phyloP scores from a whole-genome alignment of 352 stramenopile genomes.

The Phytophthora pisi region DNA sequence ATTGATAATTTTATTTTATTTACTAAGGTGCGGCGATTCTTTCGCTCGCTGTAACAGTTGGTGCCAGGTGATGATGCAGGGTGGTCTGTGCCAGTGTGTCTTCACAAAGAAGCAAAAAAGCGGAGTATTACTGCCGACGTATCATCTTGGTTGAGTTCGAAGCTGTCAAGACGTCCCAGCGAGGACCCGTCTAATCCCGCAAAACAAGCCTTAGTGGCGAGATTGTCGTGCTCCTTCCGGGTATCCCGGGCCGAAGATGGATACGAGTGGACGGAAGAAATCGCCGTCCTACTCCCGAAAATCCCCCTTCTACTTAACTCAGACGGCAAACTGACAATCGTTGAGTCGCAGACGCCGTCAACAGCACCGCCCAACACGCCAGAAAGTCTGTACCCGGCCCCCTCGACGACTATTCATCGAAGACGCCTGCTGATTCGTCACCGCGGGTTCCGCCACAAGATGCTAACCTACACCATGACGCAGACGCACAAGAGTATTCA shows the following conservation, averaged over 20 bases:
- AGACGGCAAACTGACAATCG: slow-evolving; percentile 33
- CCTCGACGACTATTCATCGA: slow-evolving; percentile 52
- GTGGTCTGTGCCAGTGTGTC: slow-evolving; percentile 54
- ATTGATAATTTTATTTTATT: not conserved
- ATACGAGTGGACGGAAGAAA: slow-evolving; percentile 60
- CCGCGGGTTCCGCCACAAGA: slow-evolving; percentile 50
- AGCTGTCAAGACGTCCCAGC: slow-evolving; percentile 45
- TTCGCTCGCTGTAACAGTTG: slow-evolving; percentile 22
- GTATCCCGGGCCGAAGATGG: slow-evolving; percentile 38
- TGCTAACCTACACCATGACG: slow-evolving; percentile 77
- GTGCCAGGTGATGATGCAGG: slow-evolving; percentile 33
- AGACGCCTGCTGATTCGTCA: slow-evolving; percentile 69
- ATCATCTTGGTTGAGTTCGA: slow-evolving; percentile 62
- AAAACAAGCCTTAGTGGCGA: slow-evolving; percentile 41
- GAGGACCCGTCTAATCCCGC: slow-evolving; percentile 31
- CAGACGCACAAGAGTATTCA: slow-evolving; percentile 53
- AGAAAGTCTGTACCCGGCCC: slow-evolving; percentile 43
- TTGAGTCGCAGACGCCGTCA: slow-evolving; percentile 25
- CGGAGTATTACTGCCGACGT: slow-evolving; percentile 54
- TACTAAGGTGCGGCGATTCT: not conserved
- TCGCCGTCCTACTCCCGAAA: slow-evolving; percentile 46
- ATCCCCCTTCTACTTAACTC: slow-evolving; percentile 40
- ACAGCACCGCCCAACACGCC: slow-evolving; percentile 8
- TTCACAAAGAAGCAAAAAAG: slow-evolving; percentile 53
- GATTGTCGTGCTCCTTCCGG: slow-evolving; percentile 57